Percentiles rank a stretch among this genome's conserved stretches.
Evolutionary conservation across 345 rosid genomes (phyloP).

Genomic region (Pistacia integerrima): DNA sequence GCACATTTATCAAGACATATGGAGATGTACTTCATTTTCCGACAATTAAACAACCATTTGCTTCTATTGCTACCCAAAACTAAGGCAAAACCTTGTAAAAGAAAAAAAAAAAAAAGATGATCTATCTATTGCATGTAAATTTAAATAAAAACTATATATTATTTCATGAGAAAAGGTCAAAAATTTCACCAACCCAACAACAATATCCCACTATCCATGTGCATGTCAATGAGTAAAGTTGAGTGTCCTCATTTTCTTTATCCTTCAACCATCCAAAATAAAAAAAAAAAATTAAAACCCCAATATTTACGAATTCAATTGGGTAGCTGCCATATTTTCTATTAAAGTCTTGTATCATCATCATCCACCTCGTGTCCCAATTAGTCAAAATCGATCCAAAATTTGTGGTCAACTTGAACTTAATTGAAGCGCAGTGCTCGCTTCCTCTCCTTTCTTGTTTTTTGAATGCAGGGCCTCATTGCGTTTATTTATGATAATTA

Average conservation of each 20-base stretch:
- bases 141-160: background rate
- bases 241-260: conserved; percentile 7
- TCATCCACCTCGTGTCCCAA: background rate
- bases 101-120: background rate
- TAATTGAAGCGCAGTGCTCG: too few species aligned
- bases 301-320: too few species aligned
- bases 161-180: background rate
- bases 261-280: conserved; percentile 6
- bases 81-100: conserved; percentile 13
- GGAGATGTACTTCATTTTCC: conserved; percentile 42
- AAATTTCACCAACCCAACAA: conserved; percentile 21
- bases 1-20: conserved; percentile 43
- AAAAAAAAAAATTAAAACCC: background rate
- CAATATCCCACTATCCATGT: conserved; percentile 31
- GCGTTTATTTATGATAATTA: background rate
- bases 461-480: background rate
- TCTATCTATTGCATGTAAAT: background rate
- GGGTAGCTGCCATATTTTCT: too few species aligned
- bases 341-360: background rate
- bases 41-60: conserved; percentile 54
- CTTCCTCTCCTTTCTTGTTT: background rate
- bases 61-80: conserved; percentile 44
- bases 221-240: conserved; percentile 28
- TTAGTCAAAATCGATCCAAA: background rate
- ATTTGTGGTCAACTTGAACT: conserved; percentile 10